Evolutionary conservation across 305 asterid species (phyloP), one percentile per base, ranked within the genome.

Genomic region (Plantago coronopus): DNA sequence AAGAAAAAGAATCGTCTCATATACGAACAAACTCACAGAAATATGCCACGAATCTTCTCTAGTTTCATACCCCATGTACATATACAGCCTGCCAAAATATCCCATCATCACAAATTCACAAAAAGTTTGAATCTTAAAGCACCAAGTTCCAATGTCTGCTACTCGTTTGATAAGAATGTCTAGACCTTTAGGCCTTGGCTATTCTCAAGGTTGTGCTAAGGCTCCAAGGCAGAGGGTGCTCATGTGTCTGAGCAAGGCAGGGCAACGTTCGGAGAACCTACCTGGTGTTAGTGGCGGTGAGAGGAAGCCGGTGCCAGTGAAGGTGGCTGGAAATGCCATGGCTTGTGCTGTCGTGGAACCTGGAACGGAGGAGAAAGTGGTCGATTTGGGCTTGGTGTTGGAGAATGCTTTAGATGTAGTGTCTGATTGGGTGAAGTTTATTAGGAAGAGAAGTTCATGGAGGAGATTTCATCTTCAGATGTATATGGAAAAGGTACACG

Each of bases 21-120:
- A 8, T 54, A 27, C 10, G 18, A 75, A 75, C 81, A 76, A 74
- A 1, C 25, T 20, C 57, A 51, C 14, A 31, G 70, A 57, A 64
- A 78, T 68, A 81, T 85, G 22, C 90, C 69, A 21, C 68, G 86
- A 83, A 83, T 70, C 85, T 83, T 83, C 86, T 72, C 14, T 23
- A 43, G 62, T 3, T 40, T 38, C 66, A 55, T 21, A 63, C 43
- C 17, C 70, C 59, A 9, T 48, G 34, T 64, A 68, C 60, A 27
- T 70, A 69, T 68, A 69, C 66, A 48, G 55, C 62, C 16, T 21
- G 18, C 10, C 23, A 19, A 53, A 27, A 23, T 19, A 53, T 53
- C 31, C 31, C 38, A 42, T 54, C 22, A 42, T 29, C 61, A 19
- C 54, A 69, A 38, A 15, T 40, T 17, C 25, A 29, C 50, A 61